phyloP scores from a whole-genome alignment of 805 yeast genomes.

The Candida sanyiensis region DNA sequence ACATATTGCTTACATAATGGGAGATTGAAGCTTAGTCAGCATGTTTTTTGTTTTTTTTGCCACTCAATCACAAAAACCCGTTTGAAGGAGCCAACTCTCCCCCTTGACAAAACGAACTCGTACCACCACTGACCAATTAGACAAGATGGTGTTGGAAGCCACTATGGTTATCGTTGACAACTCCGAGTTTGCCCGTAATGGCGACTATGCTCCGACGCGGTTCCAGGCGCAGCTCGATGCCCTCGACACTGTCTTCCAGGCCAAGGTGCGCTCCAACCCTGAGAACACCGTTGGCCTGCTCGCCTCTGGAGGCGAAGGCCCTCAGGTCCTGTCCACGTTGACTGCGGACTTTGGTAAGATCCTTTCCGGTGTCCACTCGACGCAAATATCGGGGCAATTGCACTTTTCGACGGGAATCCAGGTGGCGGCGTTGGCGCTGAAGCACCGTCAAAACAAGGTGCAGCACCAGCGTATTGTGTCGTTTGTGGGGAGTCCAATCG shows the following conservation, averaged over 20 bases:
- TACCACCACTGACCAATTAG: neutral
- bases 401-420: slow-evolving; percentile 82
- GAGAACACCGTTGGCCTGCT: slow-evolving; percentile 90
- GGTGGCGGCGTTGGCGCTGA: slow-evolving; percentile 88
- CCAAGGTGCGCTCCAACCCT: slow-evolving; percentile 84
- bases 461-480: slow-evolving; percentile 87
- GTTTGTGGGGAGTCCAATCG: slow-evolving; percentile 84
- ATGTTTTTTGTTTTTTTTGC: too few species aligned
- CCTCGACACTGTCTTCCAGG: slow-evolving; percentile 78
- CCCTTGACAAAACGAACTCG: neutral
- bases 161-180: slow-evolving; percentile 93
- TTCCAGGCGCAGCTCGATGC: slow-evolving; percentile 91
- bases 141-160: slow-evolving; percentile 85
- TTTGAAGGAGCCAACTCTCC: too few species aligned
- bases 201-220: slow-evolving; percentile 84
- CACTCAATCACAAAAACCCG: too few species aligned
- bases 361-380: slow-evolving; percentile 76
- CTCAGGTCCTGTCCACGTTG: slow-evolving; percentile 82
- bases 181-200: slow-evolving; percentile 93
- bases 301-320: slow-evolving; percentile 81
- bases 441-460: slow-evolving; percentile 91
- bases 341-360: slow-evolving; percentile 85
- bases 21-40: too few species aligned
- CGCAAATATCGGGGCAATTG: slow-evolving; percentile 58
- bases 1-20: too few species aligned